phyloP scores from a whole-genome alignment of 2,329 filamentous ascomycete species.

The Fusarium sp. region DNA sequence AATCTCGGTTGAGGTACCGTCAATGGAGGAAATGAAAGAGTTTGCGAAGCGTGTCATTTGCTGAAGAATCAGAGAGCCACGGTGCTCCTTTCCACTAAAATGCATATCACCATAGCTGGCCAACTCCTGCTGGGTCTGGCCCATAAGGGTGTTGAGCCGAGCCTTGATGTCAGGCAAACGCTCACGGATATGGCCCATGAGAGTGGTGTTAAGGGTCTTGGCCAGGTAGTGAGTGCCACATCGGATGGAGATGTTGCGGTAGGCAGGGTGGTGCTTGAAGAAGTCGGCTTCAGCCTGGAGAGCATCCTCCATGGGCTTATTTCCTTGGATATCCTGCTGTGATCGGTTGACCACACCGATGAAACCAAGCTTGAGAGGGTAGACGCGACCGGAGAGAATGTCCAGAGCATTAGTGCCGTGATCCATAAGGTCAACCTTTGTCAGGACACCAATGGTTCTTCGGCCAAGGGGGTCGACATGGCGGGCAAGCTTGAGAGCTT shows the following conservation, averaged over 20 bases:
- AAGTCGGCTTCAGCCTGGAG: conserved; percentile 92
- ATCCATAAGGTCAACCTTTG: conserved; percentile 98
- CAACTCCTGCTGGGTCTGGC: conserved; percentile 98
- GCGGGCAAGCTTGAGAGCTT: conserved; percentile 94
- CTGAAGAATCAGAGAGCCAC: conserved; percentile 93
- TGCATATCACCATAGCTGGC: conserved; percentile 98
- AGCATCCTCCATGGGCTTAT: conserved; percentile 94
- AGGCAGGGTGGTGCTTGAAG: conserved; percentile 96
- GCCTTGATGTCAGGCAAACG: conserved; percentile 98
- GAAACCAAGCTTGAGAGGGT: conserved; percentile 96
- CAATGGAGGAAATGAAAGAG: conserved; percentile 98
- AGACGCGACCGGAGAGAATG: conserved; percentile 96
- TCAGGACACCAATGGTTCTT: conserved; percentile 95
- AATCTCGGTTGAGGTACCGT: conserved; percentile 98
- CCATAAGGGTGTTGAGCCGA: conserved; percentile 96
- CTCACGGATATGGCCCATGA: conserved; percentile 97
- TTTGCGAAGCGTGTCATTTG: conserved; percentile 98
- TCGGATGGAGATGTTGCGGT: conserved; percentile 92
- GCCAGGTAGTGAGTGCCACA: conserved; percentile 96
- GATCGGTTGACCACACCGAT: conserved; percentile 98
- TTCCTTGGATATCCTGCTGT: conserved; percentile 96
- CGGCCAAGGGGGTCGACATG: conserved; percentile 96
- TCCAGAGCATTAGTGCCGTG: conserved; percentile 98
- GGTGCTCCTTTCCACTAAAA: conserved; percentile 96
- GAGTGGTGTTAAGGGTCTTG: conserved; percentile 92